Conservation (phyloP, 139 green algal species). For the Chlorella sp. region DNA sequence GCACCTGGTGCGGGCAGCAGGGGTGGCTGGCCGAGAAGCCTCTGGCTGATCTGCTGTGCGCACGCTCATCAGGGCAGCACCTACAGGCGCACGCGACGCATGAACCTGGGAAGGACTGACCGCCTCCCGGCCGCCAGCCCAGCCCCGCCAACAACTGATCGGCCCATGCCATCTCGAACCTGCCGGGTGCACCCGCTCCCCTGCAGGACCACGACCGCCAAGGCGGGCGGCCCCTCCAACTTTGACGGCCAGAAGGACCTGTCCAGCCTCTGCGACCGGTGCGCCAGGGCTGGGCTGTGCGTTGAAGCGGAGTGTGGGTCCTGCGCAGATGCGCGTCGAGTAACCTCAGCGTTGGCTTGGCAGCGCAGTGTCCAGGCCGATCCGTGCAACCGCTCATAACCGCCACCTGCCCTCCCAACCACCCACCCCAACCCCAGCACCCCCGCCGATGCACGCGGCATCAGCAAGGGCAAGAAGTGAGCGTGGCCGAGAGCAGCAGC, state of each 20-base stretch:
- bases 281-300: too few relatives aligned
- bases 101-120: too few relatives aligned
- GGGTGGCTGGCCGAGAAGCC: neutral
- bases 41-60: neutral
- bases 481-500: too few relatives aligned
- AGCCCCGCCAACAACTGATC: neutral
- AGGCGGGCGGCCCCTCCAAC: constrained; percentile 17
- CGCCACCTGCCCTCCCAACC: too few relatives aligned
- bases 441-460: constrained; percentile 1
- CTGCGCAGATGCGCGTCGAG: too few relatives aligned
- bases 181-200: neutral
- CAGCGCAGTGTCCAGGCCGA: too few relatives aligned
- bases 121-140: neutral
- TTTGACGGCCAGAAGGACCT: constrained; percentile 8
- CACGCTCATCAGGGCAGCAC: too few relatives aligned
- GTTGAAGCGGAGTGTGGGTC: too few relatives aligned
- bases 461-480: neutral
- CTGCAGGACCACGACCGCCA: constrained; percentile 16
- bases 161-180: neutral
- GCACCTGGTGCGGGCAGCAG: neutral
- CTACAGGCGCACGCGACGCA: too few relatives aligned
- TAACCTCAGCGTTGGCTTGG: too few relatives aligned
- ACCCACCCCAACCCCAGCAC: neutral
- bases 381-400: too few relatives aligned
- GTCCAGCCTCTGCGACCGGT: constrained; percentile 4